A percentile compares a stretch with the other conserved stretches of the same genome.
Evolutionary conservation across 2,329 filamentous ascomycete species (phyloP).

Genomic region (Aspergillus udagawae): DNA sequence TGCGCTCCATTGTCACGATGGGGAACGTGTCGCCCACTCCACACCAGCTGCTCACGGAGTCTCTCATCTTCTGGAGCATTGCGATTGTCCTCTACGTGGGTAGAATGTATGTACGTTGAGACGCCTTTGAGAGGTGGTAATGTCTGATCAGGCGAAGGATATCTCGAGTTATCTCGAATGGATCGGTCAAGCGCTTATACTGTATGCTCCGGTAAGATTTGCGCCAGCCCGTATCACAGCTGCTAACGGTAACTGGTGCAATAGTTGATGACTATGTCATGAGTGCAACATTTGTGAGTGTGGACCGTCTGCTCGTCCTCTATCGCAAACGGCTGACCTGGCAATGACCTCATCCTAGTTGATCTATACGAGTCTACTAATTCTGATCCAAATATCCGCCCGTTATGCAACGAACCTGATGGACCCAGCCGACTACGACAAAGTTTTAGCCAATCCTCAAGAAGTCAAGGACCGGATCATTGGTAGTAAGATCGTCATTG

Average conservation of each 20-base stretch:
- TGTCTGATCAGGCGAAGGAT: not conserved
- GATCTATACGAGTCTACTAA: constrained; percentile 31
- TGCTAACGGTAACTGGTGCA: not conserved
- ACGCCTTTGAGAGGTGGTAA: constrained; percentile 1
- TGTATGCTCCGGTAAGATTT: constrained; percentile 14
- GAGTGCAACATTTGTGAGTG: constrained; percentile 34
- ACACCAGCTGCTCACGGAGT: constrained; percentile 24
- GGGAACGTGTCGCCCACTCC: constrained; percentile 28
- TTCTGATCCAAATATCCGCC: constrained; percentile 36
- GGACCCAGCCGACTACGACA: constrained; percentile 29
- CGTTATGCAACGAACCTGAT: constrained; percentile 38
- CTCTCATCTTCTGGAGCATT: constrained; percentile 29
- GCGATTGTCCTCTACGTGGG: constrained; percentile 24
- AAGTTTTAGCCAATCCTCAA: constrained; percentile 30
- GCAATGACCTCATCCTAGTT: constrained; percentile 17
- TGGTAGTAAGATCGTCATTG: constrained; percentile 49
- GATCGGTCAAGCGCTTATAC: constrained; percentile 24
- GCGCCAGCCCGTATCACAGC: not conserved
- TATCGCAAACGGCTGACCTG: not conserved
- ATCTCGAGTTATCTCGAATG: constrained; percentile 24
- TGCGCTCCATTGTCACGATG: constrained; percentile 15
- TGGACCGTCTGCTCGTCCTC: not conserved
- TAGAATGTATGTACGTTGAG: constrained; percentile 23
- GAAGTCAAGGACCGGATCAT: constrained; percentile 42
- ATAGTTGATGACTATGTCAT: constrained; percentile 38